These are phyloP conservation scores for Aspergillus spinulosporus DNA, from an alignment of 2,329 filamentous ascomycete genomes.

Conservation along the genomic window DNA sequence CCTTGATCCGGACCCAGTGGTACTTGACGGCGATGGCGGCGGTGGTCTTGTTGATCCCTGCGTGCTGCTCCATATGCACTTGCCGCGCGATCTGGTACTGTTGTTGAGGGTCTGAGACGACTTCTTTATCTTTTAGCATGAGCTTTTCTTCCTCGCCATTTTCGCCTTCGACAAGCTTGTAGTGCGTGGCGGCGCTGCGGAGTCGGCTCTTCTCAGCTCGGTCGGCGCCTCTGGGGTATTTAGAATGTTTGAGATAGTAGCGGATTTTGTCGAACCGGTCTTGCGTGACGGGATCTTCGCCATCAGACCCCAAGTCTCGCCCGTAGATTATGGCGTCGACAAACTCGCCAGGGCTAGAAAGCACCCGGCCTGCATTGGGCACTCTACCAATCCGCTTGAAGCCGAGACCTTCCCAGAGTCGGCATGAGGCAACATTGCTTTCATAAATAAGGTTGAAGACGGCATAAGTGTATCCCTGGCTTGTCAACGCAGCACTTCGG, in stretches of 20 bases:
- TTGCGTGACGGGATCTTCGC: conserved; percentile 83
- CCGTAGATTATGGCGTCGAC: conserved; percentile 80
- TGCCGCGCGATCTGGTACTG: conserved; percentile 86
- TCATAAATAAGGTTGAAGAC: conserved; percentile 95
- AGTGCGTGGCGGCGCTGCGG: conserved; percentile 89
- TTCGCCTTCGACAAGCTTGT: conserved; percentile 67
- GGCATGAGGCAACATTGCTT: conserved; percentile 85
- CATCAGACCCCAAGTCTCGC: conserved; percentile 60
- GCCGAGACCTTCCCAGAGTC: conserved; percentile 87
- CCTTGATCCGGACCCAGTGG: conserved; percentile 97
- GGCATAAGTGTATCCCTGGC: conserved; percentile 79
- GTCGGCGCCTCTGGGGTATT: conserved; percentile 91
- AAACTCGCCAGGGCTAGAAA: conserved; percentile 66
- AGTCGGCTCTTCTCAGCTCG: conserved; percentile 93
- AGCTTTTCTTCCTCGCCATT: conserved; percentile 65
- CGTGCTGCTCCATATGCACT: conserved; percentile 74
- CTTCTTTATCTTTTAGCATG: conserved; percentile 97
- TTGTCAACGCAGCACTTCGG: conserved; percentile 21
- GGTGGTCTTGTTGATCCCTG: conserved; percentile 97
- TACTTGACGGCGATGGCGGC: conserved; percentile 90
- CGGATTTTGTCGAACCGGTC: conserved; percentile 99
- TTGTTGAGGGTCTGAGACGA: conserved; percentile 82
- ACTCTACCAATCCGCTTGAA: conserved; percentile 91
- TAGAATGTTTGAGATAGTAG: conserved; percentile 91
- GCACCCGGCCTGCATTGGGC: conserved; percentile 68